These are phyloP conservation scores for Amoeboradix gromovi DNA, from an alignment of 371 early-diverging fungal species.

Conservation along the genomic window DNA sequence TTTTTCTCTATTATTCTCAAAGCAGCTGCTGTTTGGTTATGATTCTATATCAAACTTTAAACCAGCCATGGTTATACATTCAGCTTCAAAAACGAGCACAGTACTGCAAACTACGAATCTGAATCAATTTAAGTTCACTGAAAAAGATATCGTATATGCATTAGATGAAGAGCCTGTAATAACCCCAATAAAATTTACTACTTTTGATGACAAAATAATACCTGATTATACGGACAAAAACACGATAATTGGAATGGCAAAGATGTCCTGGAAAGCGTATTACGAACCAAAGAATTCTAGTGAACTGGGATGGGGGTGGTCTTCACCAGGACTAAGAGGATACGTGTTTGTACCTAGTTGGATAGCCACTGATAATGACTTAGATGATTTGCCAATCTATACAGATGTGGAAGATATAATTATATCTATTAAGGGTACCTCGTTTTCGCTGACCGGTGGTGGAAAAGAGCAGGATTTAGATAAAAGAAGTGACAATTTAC, in stretches of 20 bases:
- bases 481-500: slow-evolving; percentile 54
- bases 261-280: slow-evolving; percentile 49
- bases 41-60: too few species aligned
- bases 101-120: background rate
- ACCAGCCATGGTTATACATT: background rate
- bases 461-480: slow-evolving; percentile 46
- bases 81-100: background rate
- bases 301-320: slow-evolving; percentile 35
- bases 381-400: slow-evolving; percentile 62
- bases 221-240: slow-evolving; percentile 39
- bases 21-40: too few species aligned
- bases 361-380: slow-evolving; percentile 41
- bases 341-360: slow-evolving; percentile 26
- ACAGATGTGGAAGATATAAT: slow-evolving; percentile 31
- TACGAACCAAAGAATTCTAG: slow-evolving; percentile 31
- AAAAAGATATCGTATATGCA: background rate
- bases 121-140: background rate
- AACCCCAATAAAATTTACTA: background rate
- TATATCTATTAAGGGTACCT: slow-evolving; percentile 73
- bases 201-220: slow-evolving; percentile 4
- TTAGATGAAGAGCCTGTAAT: background rate
- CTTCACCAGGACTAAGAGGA: background rate
- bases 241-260: slow-evolving; percentile 34
- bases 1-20: too few species aligned
- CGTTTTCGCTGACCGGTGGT: slow-evolving; percentile 33